Base-by-base conservation (phyloP, 352 stramenopile genomes). In the Globisporangium lucens region DNA sequence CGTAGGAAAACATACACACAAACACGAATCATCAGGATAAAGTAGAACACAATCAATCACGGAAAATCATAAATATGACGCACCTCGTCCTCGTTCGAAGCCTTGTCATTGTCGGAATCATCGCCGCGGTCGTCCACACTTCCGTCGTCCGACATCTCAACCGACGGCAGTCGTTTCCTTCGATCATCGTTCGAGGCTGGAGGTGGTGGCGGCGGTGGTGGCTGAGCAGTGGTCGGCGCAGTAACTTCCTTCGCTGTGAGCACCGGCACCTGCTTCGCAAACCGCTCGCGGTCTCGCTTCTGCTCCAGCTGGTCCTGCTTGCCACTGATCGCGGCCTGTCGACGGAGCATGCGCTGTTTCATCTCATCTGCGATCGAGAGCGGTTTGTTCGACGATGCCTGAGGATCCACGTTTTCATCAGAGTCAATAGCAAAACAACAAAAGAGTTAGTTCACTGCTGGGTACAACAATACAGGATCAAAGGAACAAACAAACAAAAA, bases 241-340 rank as follows among this genome's bases (percentile, higher is more conserved):
- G 77, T 80, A 15, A 96, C 81, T 69, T 96, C 88, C 67, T 91
- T 89, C 0, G 86, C 88, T 47, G 78, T 96, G 35, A 96, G 67
- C 30, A 96, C 86, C 3, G 78, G 77, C 13, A 94, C 83, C 12
- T 83, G 82, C 58, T 94, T 93, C 6, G 82, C 75, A 33, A 83
- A 70, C 10, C 85, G 83, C 60, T 90, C 83, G 24, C 85, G 86
- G 33, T 94, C 86, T 8, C 84, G 85, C 49, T 83, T 77, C 49
- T 94, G 86, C 65, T 96, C 86, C 65, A 94, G 82, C 56, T 89
- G 73, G 51, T 96, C 88, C 51, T 92, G 84, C 60, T 94, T 94
- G 56, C 88, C 88, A 69, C 88, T 94, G 70, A 93, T 88, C 43
- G 84, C 85, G 35, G 82, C 85, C 64, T 93, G 78, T 1, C 86